These are phyloP conservation scores for Fonsecaea multimorphosa DNA, from an alignment of 2,329 filamentous ascomycete species.

Conservation along the genomic window DNA sequence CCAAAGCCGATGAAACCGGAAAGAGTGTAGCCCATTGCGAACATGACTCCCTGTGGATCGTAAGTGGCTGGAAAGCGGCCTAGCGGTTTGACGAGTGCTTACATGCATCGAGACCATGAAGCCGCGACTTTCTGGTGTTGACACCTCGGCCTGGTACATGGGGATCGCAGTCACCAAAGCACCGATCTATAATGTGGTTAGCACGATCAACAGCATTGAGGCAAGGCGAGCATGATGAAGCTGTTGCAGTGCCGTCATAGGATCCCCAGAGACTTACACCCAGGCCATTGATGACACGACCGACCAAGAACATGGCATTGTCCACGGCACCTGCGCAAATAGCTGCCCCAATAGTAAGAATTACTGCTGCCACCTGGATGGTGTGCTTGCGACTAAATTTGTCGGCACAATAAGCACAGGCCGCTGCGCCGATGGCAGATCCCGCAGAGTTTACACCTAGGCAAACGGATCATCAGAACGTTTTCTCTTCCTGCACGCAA, in stretches of 20 bases:
- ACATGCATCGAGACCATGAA: constrained; percentile 39
- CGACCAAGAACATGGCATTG: constrained; percentile 33
- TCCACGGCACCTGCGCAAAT: constrained; percentile 52
- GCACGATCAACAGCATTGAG: neutral
- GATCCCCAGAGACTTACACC: constrained; percentile 4
- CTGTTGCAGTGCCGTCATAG: neutral
- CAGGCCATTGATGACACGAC: constrained; percentile 31
- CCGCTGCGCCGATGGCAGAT: constrained; percentile 47
- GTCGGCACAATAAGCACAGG: constrained; percentile 51
- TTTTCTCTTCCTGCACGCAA: neutral
- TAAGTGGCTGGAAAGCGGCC: constrained; percentile 50
- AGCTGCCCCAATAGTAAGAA: constrained; percentile 42
- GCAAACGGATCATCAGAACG: neutral
- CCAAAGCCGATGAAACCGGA: constrained; percentile 38
- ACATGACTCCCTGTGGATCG: constrained; percentile 39
- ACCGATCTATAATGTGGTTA: constrained; percentile 19
- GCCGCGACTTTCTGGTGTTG: constrained; percentile 37
- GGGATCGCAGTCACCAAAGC: constrained; percentile 34
- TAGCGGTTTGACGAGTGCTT: constrained; percentile 36
- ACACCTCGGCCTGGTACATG: constrained; percentile 39
- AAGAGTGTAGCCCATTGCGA: constrained; percentile 37
- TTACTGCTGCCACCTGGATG: constrained; percentile 46
- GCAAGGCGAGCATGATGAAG: neutral
- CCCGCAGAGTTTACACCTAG: constrained; percentile 50
- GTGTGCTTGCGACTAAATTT: constrained; percentile 47